Conservation (phyloP, 352 stramenopile species). For the Lagenidium sp. region DNA sequence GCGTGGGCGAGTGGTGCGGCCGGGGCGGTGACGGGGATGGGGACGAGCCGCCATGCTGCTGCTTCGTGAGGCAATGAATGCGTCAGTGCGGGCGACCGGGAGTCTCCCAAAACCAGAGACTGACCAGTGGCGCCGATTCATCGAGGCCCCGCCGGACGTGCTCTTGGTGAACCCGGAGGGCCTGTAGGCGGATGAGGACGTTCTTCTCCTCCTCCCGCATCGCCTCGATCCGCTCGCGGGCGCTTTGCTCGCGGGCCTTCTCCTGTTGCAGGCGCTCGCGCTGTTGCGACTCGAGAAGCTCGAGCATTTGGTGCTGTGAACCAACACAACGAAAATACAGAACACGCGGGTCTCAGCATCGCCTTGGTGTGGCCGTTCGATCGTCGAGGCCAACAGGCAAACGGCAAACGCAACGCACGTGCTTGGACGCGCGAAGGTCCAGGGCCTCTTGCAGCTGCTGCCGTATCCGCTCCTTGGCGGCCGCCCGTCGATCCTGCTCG, state of each 20-base stretch:
- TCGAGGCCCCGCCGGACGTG: slow-evolving; percentile 21
- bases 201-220: slow-evolving; percentile 56
- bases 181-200: slow-evolving; percentile 35
- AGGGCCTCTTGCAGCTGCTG: slow-evolving; percentile 26
- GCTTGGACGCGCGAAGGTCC: slow-evolving; percentile 22
- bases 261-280: slow-evolving; percentile 24
- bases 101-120: too few species aligned
- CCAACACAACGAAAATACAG: neutral
- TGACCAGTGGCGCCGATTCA: too few species aligned
- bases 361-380: neutral
- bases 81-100: too few species aligned
- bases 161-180: slow-evolving; percentile 43
- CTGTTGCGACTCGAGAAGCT: slow-evolving; percentile 26
- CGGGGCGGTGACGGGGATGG: too few species aligned
- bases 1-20: too few species aligned
- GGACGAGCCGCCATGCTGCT: too few species aligned
- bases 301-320: slow-evolving; percentile 25
- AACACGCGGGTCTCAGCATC: neutral
- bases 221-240: slow-evolving; percentile 21
- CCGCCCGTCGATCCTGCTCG: slow-evolving; percentile 17
- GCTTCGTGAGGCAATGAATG: too few species aligned
- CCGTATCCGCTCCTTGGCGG: slow-evolving; percentile 38
- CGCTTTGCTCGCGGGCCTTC: slow-evolving; percentile 28
- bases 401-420: slow-evolving; percentile 14
- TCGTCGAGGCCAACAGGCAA: neutral